A percentile compares a stretch with the other conserved stretches of the same genome.
Evolutionary conservation across 257 asterid species (phyloP).

Genomic region (Solanum tarapatanum): DNA sequence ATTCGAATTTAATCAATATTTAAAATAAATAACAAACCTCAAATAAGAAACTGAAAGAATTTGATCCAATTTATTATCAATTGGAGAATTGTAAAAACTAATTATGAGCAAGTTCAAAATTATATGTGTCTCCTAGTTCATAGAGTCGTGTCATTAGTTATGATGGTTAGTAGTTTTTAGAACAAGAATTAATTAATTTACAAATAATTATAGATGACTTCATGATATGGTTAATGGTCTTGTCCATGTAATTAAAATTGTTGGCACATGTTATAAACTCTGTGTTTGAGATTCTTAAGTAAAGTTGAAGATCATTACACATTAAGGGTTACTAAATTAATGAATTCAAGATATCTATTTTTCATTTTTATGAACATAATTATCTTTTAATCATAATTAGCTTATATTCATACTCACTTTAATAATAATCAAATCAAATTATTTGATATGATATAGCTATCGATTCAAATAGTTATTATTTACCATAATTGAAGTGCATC

Average conservation of each 20-base stretch:
- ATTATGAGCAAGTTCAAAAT: not conserved
- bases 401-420: not conserved
- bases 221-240: not conserved
- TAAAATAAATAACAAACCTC: too few species aligned
- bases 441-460: not conserved
- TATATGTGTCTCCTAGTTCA: not conserved
- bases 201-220: not conserved
- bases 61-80: not conserved
- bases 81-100: not conserved
- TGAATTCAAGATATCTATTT: not conserved
- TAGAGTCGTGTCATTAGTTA: not conserved
- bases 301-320: too few species aligned
- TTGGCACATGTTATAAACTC: not conserved
- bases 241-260: not conserved
- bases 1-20: too few species aligned
- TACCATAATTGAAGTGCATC: not conserved
- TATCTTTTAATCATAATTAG: not conserved
- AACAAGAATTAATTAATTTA: not conserved
- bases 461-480: not conserved
- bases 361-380: not conserved
- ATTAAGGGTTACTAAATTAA: not conserved
- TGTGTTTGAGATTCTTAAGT: not conserved
- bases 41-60: not conserved
- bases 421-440: not conserved
- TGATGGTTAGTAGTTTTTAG: not conserved